These are phyloP conservation scores for Mitragyna speciosa DNA, from an alignment of 257 asterid genomes.

Conservation along the genomic window DNA sequence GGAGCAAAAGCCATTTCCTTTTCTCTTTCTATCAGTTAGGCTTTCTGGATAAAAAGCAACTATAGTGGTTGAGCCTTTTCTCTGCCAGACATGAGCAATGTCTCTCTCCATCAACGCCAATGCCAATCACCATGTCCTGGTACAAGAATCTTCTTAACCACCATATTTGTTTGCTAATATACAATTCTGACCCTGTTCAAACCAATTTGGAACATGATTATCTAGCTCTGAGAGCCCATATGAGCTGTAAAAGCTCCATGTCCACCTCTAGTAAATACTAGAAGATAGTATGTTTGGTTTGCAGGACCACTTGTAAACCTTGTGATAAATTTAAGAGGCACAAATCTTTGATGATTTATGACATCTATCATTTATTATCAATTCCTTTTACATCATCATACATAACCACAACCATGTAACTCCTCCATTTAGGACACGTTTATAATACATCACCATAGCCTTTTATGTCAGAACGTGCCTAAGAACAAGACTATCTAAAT, in stretches of 20 bases:
- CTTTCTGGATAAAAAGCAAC: slow-evolving; percentile 32
- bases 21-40: slow-evolving; percentile 11
- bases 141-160: slow-evolving; percentile 20
- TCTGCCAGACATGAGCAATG: slow-evolving; percentile 27
- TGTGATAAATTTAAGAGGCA: too few relatives aligned
- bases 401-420: too few relatives aligned
- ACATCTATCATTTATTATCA: too few relatives aligned
- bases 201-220: neutral
- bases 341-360: too few relatives aligned
- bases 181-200: neutral
- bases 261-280: neutral
- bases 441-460: too few relatives aligned
- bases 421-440: too few relatives aligned
- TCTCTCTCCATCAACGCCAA: slow-evolving; percentile 20
- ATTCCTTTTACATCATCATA: too few relatives aligned
- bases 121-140: slow-evolving; percentile 3
- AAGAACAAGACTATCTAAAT: too few relatives aligned
- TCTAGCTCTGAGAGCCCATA: neutral
- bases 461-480: too few relatives aligned
- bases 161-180: slow-evolving; percentile 5
- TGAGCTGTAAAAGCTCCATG: neutral
- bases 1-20: slow-evolving; percentile 22
- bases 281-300: too few relatives aligned
- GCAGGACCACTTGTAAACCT: too few relatives aligned
- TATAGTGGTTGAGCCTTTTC: slow-evolving; percentile 34